Evolutionary conservation across 176 grass and related monocot genomes (phyloP).

Genomic region (Avena sativa): DNA sequence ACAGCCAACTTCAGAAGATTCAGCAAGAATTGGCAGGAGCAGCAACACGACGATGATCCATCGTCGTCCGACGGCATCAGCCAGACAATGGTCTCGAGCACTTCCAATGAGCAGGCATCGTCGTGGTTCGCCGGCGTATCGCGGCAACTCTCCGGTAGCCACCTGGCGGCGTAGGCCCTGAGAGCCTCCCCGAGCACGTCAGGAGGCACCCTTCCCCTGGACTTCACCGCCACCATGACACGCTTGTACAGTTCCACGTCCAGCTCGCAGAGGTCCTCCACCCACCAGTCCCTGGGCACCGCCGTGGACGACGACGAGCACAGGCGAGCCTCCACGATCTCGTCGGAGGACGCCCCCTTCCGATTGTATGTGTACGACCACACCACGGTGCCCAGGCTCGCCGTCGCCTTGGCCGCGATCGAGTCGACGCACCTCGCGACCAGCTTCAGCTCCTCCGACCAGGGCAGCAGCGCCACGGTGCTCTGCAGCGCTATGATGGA

Average conservation of each 20-base stretch:
- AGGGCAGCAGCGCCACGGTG: constrained; percentile 62
- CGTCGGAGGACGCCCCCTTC: constrained; percentile 62
- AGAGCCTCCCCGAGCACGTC: constrained; percentile 72
- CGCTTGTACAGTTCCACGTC: constrained; percentile 80
- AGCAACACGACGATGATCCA: constrained; percentile 45
- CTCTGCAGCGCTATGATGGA: constrained; percentile 78
- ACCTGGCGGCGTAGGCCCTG: constrained; percentile 71
- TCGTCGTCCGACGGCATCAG: constrained; percentile 79
- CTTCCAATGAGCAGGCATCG: constrained; percentile 39
- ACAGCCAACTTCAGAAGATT: constrained; percentile 69
- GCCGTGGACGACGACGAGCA: constrained; percentile 20
- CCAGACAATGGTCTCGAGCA: constrained; percentile 77
- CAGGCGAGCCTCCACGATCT: constrained; percentile 70
- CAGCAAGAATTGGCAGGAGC: constrained; percentile 77
- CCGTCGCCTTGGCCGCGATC: constrained; percentile 74
- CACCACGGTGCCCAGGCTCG: constrained; percentile 57
- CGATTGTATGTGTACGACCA: constrained; percentile 82
- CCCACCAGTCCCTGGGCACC: constrained; percentile 83
- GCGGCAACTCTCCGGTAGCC: constrained; percentile 63
- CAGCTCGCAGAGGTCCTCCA: constrained; percentile 85
- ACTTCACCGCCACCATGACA: constrained; percentile 84
- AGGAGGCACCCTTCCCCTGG: constrained; percentile 64
- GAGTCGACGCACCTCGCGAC: constrained; percentile 80
- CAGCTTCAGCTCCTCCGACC: constrained; percentile 79
- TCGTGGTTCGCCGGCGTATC: constrained; percentile 47